Evolutionary conservation across 345 rosid species (phyloP), one percentile per base, ranked within the genome.

Genomic region (Populus davidiana): DNA sequence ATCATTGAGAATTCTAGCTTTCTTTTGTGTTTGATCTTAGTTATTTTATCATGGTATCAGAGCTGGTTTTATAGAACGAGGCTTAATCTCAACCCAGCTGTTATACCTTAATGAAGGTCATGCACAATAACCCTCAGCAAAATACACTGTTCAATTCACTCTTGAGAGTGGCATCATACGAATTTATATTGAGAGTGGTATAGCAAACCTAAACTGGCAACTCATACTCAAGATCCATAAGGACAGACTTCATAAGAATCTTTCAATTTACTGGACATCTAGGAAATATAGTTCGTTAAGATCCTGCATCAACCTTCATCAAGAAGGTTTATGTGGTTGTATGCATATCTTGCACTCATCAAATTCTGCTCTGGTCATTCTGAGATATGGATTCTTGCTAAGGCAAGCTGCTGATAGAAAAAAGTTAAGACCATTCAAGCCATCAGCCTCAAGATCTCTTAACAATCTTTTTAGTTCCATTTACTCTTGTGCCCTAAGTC

Each of bases 281-380:
- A 97, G 82, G 94, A 89, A 76, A 91, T 73, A 83, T 92, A 0
- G 91, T 86, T 76, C 88, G 89, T 88, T 91, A 90, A 83, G 79
- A 90, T 72, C 98, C 84, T 17, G 97, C 91, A 77, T 91, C 93
- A 96, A 96, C 59, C 97, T 83, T 96, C 97, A 91, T 81, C 94
- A 64, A 75, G 91, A 93, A 41, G 92, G 94, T 16, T 92, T 91
- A 77, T 91, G 91, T 11, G 98, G 98, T n/a, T 96, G 83, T 5
- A 92, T 88, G 76, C 98, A 94, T 66, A 92, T 94, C 87, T 91
- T 92, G 87, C 97, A 94, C 77, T 92, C 98, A 73, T 94, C 98
- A 81, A 88, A 92, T 67, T 88, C 83, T 36, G 96, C 93, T 76
- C 72, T 83, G 33, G 97, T 91, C 98, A 50, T 50, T 50, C 56